A percentile compares a stretch with the other conserved stretches of the same genome.
phyloP scores from a whole-genome alignment of 2,329 filamentous ascomycete species.

The Fusarium abutilonis region DNA sequence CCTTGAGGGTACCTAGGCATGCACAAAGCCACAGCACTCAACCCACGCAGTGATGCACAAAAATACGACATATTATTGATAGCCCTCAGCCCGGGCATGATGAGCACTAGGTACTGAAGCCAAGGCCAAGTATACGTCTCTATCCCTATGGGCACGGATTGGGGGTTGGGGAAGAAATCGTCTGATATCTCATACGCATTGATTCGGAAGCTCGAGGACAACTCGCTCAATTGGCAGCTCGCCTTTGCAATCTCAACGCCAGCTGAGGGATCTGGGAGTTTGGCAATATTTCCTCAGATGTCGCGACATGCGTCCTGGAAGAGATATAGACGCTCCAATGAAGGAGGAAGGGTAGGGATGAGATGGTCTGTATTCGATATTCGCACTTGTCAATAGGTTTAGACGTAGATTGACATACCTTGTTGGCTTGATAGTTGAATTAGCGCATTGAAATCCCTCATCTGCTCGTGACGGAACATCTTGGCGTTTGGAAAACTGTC shows the following conservation, averaged over 20 bases:
- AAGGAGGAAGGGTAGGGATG: not conserved
- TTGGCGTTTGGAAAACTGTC: not conserved
- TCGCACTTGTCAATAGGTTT: not conserved
- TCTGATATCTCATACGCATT: not conserved
- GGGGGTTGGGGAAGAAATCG: not conserved
- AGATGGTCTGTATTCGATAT: not conserved
- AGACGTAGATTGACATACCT: not conserved
- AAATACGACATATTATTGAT: not conserved
- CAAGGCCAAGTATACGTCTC: not conserved
- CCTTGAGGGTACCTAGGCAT: not conserved
- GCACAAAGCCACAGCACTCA: not conserved
- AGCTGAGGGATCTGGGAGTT: not conserved
- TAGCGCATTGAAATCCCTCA: no score
- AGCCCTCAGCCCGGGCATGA: not conserved
- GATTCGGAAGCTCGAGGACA: not conserved
- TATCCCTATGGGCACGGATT: not conserved
- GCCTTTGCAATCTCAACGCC: not conserved
- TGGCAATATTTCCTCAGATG: not conserved
- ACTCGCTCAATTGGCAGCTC: not conserved
- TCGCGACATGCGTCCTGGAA: not conserved
- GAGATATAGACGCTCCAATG: not conserved
- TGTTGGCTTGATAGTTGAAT: not conserved
- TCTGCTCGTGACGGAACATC: not conserved
- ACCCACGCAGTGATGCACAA: not conserved
- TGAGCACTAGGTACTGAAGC: not conserved